phyloP scores from a whole-genome alignment of 805 yeast genomes.

The Kockiozyma suomiensis region DNA sequence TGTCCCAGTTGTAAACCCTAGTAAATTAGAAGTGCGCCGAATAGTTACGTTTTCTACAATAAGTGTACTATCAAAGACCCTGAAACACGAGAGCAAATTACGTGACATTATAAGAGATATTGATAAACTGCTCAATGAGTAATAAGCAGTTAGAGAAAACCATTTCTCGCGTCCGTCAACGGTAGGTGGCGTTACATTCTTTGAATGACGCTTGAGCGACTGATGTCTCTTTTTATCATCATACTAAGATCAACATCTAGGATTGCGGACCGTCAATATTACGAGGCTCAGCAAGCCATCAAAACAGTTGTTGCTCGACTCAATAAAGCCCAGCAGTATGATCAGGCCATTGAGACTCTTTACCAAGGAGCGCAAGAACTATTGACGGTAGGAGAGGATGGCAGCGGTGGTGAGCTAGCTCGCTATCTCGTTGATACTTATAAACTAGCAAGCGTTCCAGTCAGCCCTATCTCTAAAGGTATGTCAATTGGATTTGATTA shows the following conservation, averaged over 20 bases:
- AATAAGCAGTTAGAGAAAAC: conserved; percentile 9
- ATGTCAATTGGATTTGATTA: conserved; percentile 28
- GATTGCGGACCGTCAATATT: conserved; percentile 73
- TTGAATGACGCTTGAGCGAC: neutral
- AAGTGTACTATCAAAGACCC: too few species aligned
- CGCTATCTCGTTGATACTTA: conserved; percentile 72
- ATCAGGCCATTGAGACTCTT: conserved; percentile 72
- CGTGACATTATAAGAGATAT: too few species aligned
- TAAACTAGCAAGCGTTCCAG: conserved; percentile 51
- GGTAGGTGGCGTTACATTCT: neutral
- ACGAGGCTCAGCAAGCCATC: conserved; percentile 95
- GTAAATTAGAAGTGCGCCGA: conserved; percentile 1
- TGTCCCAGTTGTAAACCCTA: neutral
- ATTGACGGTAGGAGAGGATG: conserved; percentile 69
- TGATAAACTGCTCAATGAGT: neutral
- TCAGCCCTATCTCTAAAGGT: conserved; percentile 50
- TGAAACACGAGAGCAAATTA: too few species aligned
- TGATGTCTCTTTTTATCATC: too few species aligned
- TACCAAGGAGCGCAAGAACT: conserved; percentile 71
- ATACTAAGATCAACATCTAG: conserved; percentile 40
- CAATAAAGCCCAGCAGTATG: conserved; percentile 65
- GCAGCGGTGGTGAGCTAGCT: conserved; percentile 78
- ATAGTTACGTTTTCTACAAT: neutral
- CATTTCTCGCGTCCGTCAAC: conserved; percentile 14
- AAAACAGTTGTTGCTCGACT: conserved; percentile 87